phyloP scores from a whole-genome alignment of 2,329 filamentous ascomycete genomes.

The Trichoderma sp. region DNA sequence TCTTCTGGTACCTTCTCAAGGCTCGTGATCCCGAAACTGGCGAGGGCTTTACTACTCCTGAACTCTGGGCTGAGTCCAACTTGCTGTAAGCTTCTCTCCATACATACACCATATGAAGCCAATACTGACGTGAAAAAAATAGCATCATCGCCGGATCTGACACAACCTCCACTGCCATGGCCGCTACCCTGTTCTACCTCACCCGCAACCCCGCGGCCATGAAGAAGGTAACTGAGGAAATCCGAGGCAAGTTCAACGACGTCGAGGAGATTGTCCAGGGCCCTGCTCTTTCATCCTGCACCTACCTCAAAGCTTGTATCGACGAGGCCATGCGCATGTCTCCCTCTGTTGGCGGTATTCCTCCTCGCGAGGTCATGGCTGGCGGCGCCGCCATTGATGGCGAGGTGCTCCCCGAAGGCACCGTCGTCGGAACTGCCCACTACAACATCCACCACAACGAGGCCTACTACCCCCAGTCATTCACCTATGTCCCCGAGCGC shows the following conservation, averaged over 20 bases:
- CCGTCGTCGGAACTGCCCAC: slow-evolving; percentile 64
- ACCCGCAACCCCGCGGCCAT: slow-evolving; percentile 54
- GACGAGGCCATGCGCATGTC: slow-evolving; percentile 67
- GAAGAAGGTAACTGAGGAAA: slow-evolving; percentile 50
- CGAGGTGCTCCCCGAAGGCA: slow-evolving; percentile 57
- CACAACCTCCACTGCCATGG: slow-evolving; percentile 69
- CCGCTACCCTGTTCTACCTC: slow-evolving; percentile 64
- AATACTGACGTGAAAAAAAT: not conserved
- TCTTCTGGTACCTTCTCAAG: slow-evolving; percentile 74
- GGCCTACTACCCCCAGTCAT: slow-evolving; percentile 61
- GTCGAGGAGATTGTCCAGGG: slow-evolving; percentile 60
- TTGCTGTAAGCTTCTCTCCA: slow-evolving; percentile 51
- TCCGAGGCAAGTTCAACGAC: slow-evolving; percentile 52
- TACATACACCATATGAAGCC: not conserved
- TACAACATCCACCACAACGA: slow-evolving; percentile 70
- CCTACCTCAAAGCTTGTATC: slow-evolving; percentile 64
- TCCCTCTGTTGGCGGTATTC: slow-evolving; percentile 60
- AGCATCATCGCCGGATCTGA: slow-evolving; percentile 71
- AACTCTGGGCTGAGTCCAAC: slow-evolving; percentile 72
- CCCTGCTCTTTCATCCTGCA: slow-evolving; percentile 49
- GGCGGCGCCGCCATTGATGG: slow-evolving; percentile 59
- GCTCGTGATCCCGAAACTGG: slow-evolving; percentile 72
- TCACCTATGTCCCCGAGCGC: slow-evolving; percentile 62
- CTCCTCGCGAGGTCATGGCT: slow-evolving; percentile 59
- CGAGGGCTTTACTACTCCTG: slow-evolving; percentile 63